Conservation (phyloP, 345 rosid genomes). For the Abelmoschus esculentus region DNA sequence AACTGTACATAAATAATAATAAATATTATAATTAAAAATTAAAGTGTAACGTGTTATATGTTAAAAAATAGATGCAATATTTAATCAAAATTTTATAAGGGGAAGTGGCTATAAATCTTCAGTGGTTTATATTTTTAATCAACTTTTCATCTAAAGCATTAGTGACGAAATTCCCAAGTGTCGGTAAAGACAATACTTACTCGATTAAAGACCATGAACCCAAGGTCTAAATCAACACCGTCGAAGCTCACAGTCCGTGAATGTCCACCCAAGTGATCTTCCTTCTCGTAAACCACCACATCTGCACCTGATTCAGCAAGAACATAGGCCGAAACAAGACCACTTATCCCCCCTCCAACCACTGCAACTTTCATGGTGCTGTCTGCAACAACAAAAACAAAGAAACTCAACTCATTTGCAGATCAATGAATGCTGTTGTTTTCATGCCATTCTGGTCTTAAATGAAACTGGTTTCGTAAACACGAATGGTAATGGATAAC, state of each 20-base stretch:
- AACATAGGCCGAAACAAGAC: constrained; percentile 46
- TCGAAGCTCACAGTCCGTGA: constrained; percentile 44
- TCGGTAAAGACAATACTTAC: constrained; percentile 26
- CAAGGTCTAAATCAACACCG: constrained; percentile 56
- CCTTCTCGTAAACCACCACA: constrained; percentile 59
- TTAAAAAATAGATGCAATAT: too few species aligned
- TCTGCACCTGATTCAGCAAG: constrained; percentile 38
- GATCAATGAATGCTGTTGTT: not conserved
- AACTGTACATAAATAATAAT: too few species aligned
- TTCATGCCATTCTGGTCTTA: not conserved
- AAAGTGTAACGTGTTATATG: too few species aligned
- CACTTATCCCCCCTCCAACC: constrained; percentile 62
- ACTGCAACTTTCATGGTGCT: constrained; percentile 48
- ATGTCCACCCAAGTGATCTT: constrained; percentile 56
- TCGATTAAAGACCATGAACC: constrained; percentile 63
- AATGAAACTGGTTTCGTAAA: not conserved
- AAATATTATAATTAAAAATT: too few species aligned
- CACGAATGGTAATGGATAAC: too few species aligned
- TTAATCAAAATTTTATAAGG: too few species aligned
- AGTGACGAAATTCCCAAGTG: not conserved
- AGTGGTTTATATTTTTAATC: too few species aligned
- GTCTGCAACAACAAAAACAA: too few species aligned
- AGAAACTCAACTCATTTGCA: not conserved
- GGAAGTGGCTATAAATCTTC: too few species aligned
- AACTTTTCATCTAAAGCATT: too few species aligned